Conservation (phyloP, 495 filamentous ascomycete genomes). For the Pseudoneurospora amorphoporcata region DNA sequence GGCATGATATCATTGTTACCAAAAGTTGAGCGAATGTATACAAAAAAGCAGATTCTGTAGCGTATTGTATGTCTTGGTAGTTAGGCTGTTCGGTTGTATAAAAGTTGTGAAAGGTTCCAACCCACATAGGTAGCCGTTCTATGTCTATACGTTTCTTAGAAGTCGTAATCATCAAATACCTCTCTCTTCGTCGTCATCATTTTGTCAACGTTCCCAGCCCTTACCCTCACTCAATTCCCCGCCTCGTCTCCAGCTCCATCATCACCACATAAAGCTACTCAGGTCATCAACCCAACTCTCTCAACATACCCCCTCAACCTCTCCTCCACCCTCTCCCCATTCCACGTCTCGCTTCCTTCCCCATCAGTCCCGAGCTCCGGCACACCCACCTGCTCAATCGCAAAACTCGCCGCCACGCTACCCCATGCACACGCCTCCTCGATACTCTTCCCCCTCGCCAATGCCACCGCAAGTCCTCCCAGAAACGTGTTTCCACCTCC, state of each 20-base stretch:
- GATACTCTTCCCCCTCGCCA: slow-evolving; percentile 52
- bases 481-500: slow-evolving; percentile 95
- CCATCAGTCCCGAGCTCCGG: slow-evolving; percentile 46
- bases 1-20: neutral
- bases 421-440: slow-evolving; percentile 67
- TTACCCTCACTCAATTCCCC: no score
- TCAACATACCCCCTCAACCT: slow-evolving; percentile 42
- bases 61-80: neutral
- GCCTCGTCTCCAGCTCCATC: neutral
- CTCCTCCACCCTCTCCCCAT: slow-evolving; percentile 47
- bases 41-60: neutral
- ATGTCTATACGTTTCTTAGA: neutral
- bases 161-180: neutral
- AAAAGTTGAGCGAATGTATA: neutral
- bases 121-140: neutral
- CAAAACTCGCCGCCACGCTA: slow-evolving; percentile 81
- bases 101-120: neutral
- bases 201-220: neutral
- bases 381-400: slow-evolving; percentile 87
- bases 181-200: neutral
- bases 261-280: neutral
- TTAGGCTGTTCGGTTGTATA: neutral
- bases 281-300: slow-evolving; percentile 1
- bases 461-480: slow-evolving; percentile 67
- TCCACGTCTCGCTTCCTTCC: slow-evolving; percentile 64